Base-by-base conservation (phyloP, 2,329 filamentous ascomycete genomes). In the Trichoderma asperellum region DNA sequence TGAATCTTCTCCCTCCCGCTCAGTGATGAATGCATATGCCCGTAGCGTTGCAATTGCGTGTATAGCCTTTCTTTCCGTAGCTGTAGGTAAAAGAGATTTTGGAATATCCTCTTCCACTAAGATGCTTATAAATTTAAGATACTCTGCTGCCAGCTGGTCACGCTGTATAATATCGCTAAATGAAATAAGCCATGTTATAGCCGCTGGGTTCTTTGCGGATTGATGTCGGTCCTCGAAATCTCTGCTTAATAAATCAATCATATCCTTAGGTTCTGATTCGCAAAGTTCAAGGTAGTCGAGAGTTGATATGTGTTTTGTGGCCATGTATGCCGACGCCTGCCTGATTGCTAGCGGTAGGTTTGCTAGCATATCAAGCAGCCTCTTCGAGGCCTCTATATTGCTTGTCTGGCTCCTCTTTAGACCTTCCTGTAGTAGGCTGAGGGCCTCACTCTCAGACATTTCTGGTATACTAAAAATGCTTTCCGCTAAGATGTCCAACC, bases 241-340 rank as follows among this genome's bases (percentile, higher is more conserved):
- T 27, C 70, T 64, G 55, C 75, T 80, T 0, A 81, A 71, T 0
- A 80, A 32, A 1, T 72, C 52, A 2, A 75, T 70, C 24, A 74
- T 27, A 5, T 58, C 68, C 2, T 70, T 27, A 16, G 79, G 66
- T 11, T 72, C 76, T 0, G 71, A 70, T 35, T 68, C 49, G 32
- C 71, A 78, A 24, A 73, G 67, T 0, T 70, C 16, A 1, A 81
- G 70, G 58, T 81, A 81, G 27, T 68, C 58, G 0, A 68, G n/a
- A 1, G 72, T 71, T 1, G 76, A 68, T 2, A 75, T 74, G 4
- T 56, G 29, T 2, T 43, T 79, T 24, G 72, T 71, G 61, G 75
- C 75, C 66, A 83, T 78, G 64, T 76, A 83, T 8, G 76, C 74
- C 2, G 76, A 75, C 21, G 79, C 79, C 60, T 81, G 79, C 40